phyloP scores from a whole-genome alignment of 83 land plant genomes.

The Thuja plicata region DNA sequence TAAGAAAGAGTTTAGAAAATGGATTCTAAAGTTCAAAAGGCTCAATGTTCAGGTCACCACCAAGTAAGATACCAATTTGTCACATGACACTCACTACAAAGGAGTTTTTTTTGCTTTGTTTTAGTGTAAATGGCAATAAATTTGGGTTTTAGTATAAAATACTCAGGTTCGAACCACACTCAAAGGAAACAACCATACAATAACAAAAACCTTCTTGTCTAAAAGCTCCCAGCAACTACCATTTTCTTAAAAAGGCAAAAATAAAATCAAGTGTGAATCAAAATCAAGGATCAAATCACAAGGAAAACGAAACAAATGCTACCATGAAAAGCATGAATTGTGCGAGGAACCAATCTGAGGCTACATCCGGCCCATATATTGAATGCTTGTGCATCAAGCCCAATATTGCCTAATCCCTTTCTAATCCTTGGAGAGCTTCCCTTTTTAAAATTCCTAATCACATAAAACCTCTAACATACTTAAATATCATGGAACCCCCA shows the following conservation, averaged over 20 bases:
- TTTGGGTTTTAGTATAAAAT: background rate
- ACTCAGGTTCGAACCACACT: background rate
- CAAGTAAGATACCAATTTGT: background rate
- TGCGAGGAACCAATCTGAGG: constrained; percentile 53
- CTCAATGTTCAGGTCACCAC: background rate
- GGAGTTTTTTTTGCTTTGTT: background rate
- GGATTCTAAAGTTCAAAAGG: background rate
- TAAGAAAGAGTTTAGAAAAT: background rate
- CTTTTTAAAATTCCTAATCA: constrained; percentile 6
- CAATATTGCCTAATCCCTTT: constrained; percentile 35
- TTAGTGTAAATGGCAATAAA: background rate
- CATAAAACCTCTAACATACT: background rate
- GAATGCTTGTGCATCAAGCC: constrained; percentile 23
- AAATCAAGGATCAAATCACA: background rate
- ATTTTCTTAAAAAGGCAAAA: background rate
- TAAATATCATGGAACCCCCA: background rate
- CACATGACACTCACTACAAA: background rate
- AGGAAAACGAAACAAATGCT: background rate
- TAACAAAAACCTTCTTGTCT: background rate
- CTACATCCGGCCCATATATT: constrained; percentile 16
- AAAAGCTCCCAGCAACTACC: background rate
- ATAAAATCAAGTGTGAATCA: background rate
- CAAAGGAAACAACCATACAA: background rate
- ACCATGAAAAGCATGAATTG: constrained; percentile 56
- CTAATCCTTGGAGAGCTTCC: constrained; percentile 52